Conservation (phyloP, 1,139 yeast species). For the Hansenula lynferdii region DNA sequence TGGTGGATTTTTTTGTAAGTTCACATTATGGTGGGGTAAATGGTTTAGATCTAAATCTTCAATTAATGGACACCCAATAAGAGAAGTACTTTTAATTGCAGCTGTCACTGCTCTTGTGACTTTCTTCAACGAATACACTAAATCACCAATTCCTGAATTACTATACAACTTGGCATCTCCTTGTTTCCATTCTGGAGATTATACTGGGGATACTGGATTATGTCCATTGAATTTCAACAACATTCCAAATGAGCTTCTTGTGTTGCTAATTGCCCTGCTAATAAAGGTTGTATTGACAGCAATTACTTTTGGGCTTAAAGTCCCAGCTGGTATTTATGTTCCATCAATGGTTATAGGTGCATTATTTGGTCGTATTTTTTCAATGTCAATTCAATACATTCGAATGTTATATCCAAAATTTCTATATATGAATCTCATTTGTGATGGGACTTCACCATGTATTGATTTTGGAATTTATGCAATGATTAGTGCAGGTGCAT, state of each 20-base stretch:
- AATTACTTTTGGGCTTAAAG: conserved; percentile 52
- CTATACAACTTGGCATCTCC: conserved; percentile 50
- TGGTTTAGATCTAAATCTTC: conserved; percentile 32
- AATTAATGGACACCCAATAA: conserved; percentile 37
- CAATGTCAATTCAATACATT: conserved; percentile 41
- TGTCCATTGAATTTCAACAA: conserved; percentile 36
- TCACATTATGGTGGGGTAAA: conserved; percentile 45
- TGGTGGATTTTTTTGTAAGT: conserved; percentile 51
- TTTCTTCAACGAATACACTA: conserved; percentile 49
- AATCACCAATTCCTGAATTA: conserved; percentile 49
- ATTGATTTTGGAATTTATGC: conserved; percentile 60
- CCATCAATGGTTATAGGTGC: conserved; percentile 67
- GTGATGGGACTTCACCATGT: conserved; percentile 23
- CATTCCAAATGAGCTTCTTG: conserved; percentile 31
- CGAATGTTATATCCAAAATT: conserved; percentile 25
- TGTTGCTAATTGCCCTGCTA: conserved; percentile 39
- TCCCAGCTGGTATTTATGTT: conserved; percentile 60
- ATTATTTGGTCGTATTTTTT: conserved; percentile 50
- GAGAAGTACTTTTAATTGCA: conserved; percentile 47
- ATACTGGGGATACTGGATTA: conserved; percentile 28
- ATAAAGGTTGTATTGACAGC: conserved; percentile 45
- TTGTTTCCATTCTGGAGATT: conserved; percentile 28
- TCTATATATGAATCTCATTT: conserved; percentile 14
- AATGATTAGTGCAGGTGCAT: conserved; percentile 64
- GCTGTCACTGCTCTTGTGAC: conserved; percentile 44